Base-by-base conservation (phyloP, 2,329 filamentous ascomycete species). In the Botrytis hyacinthi region DNA sequence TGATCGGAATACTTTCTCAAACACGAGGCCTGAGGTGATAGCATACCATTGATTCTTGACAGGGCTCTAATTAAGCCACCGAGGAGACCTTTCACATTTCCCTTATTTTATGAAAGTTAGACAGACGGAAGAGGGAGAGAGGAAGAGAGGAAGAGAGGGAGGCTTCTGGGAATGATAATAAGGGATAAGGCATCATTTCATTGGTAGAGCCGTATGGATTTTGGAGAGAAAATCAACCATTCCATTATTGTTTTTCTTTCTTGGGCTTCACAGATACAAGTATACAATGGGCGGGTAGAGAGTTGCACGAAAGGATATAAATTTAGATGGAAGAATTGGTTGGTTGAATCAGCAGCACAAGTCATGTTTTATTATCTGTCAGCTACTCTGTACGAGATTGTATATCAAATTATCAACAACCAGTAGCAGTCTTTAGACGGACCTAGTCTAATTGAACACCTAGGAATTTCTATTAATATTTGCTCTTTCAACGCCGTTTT, bases 21-120 rank as follows among this genome's bases (percentile, higher is more conserved):
- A 70, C 68, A 59, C 68, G 29, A 44, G 26, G 35, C 68, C 68
- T 70, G 40, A 70, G 68, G 54, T 62, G 40, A 44, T 59, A 26
- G 37, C 32, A 44, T 42, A 18, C 7, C 57, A 60, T 60, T 35
- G 57, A 35, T 35, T 26, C 22, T 32, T 37, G 59, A 40, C 59
- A 61, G 59, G 59, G 59, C 59, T 40, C 59, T 40, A 54, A 54
- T 54, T 18, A n/a, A 40, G 59, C 59, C 35, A 61, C 59, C 20
- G 35, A 46, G 44, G 8, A 61, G 59, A 22, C 32, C 37, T 61
- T 61, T 37, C 59, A 61, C 6, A 61, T 61, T 32, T 62, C 37
- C 46, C 51, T 29, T n/a, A 54, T 40, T 40, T 67, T 68, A 57
- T 42, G 65, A 3, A 68, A 42, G 18, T 32, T 35, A 6, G 48